These are phyloP conservation scores for Phytophthora sojae DNA, from an alignment of 352 stramenopile genomes.

Conservation along the genomic window DNA sequence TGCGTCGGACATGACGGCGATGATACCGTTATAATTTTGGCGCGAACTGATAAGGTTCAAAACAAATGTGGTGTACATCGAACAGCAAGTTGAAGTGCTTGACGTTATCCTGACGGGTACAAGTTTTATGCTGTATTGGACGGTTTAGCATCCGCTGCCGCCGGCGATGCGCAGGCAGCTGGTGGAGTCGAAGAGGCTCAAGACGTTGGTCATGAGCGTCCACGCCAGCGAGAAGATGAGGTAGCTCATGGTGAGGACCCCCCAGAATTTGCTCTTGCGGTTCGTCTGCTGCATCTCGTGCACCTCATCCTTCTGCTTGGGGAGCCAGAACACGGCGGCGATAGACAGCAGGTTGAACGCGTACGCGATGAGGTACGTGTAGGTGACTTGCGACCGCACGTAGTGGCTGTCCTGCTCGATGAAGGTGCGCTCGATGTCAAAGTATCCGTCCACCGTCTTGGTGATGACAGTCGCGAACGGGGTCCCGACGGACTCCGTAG, in stretches of 20 bases:
- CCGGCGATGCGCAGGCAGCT: constrained; percentile 52
- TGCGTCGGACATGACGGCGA: no score
- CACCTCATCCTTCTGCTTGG: constrained; percentile 54
- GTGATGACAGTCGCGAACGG: constrained; percentile 55
- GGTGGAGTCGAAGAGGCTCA: constrained; percentile 53
- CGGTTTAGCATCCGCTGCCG: constrained; percentile 35
- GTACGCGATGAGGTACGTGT: constrained; percentile 58
- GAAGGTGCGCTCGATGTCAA: constrained; percentile 45
- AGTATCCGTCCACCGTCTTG: constrained; percentile 44
- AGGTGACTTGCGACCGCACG: constrained; percentile 52
- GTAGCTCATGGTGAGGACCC: constrained; percentile 32
- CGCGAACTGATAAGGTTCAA: no score
- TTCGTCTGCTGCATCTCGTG: constrained; percentile 47
- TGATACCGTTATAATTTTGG: no score
- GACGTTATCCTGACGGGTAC: no score
- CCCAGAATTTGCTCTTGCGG: constrained; percentile 40
- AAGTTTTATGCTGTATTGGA: neutral
- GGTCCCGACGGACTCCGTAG: constrained; percentile 34
- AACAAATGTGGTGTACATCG: no score
- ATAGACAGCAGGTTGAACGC: constrained; percentile 49
- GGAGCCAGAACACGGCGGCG: constrained; percentile 49
- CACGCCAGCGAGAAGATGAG: constrained; percentile 46
- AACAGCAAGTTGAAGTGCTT: neutral
- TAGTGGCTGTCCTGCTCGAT: constrained; percentile 40
- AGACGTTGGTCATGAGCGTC: constrained; percentile 61